Percentiles rank a stretch among this genome's conserved stretches.
Conservation (phyloP, 768 basidiomycete species). For the Leccinum aurantiacum region DNA sequence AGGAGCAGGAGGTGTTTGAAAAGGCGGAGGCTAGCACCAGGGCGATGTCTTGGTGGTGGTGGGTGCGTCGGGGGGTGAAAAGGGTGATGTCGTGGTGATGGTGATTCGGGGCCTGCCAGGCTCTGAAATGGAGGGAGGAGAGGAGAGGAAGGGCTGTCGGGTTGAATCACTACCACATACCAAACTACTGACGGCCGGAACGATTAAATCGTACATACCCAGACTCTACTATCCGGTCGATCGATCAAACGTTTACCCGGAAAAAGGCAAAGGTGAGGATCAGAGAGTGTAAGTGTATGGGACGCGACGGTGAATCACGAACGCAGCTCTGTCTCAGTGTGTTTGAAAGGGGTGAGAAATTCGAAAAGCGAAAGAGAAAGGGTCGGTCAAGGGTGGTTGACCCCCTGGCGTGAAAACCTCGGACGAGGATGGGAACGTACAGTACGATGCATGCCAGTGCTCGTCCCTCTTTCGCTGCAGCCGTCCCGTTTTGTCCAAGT, state of each 20-base stretch:
- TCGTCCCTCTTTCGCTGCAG: background rate
- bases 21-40: background rate
- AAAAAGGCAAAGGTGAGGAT: background rate
- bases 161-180: background rate
- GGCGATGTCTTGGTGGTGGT: constrained; percentile 1
- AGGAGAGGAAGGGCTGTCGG: too few relatives aligned
- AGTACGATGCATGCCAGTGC: background rate
- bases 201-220: background rate
- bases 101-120: background rate
- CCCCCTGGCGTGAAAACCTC: background rate
- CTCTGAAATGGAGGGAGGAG: too few relatives aligned
- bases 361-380: background rate
- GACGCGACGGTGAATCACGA: background rate
- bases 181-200: background rate
- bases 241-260: background rate
- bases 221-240: background rate
- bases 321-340: background rate
- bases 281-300: background rate
- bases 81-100: background rate
- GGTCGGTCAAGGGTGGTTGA: background rate
- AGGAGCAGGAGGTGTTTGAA: background rate
- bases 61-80: background rate
- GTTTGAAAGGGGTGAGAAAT: background rate
- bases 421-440: background rate
- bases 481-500: background rate